Percentiles rank a stretch among this genome's conserved stretches.
Conservation (phyloP, 805 yeast genomes). For the Teunomyces barrocoloradensis region DNA sequence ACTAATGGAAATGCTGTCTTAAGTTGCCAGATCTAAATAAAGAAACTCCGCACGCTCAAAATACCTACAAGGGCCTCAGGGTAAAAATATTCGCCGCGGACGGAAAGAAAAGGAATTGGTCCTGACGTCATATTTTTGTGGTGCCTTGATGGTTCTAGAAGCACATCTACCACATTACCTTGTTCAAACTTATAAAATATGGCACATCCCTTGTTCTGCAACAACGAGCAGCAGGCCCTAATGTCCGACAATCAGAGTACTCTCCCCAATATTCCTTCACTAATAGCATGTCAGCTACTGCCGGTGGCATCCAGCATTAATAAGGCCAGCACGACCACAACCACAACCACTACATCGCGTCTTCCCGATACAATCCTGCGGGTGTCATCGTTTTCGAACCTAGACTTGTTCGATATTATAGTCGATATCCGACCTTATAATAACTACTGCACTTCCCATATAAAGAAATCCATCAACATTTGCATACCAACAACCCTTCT, state of each 20-base stretch:
- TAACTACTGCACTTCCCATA: conserved; percentile 26
- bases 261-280: background rate
- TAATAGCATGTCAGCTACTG: background rate
- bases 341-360: background rate
- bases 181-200: background rate
- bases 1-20: background rate
- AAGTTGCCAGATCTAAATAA: background rate
- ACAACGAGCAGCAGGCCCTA: background rate
- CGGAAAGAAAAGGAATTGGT: background rate
- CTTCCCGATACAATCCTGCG: conserved; percentile 7
- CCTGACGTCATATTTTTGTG: conserved; percentile 1
- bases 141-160: background rate
- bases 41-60: background rate
- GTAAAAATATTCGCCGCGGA: background rate
- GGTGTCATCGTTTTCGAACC: conserved; percentile 7
- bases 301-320: background rate
- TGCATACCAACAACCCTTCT: conserved; percentile 46
- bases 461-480: conserved; percentile 33
- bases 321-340: background rate
- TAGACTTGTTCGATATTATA: conserved; percentile 16
- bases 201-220: background rate
- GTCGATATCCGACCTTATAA: conserved; percentile 43
- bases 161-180: background rate
- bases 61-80: background rate
- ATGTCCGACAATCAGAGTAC: background rate